Evolutionary conservation across 495 filamentous ascomycete species (phyloP).

Genomic region (Astrothelium subdiscretum): DNA sequence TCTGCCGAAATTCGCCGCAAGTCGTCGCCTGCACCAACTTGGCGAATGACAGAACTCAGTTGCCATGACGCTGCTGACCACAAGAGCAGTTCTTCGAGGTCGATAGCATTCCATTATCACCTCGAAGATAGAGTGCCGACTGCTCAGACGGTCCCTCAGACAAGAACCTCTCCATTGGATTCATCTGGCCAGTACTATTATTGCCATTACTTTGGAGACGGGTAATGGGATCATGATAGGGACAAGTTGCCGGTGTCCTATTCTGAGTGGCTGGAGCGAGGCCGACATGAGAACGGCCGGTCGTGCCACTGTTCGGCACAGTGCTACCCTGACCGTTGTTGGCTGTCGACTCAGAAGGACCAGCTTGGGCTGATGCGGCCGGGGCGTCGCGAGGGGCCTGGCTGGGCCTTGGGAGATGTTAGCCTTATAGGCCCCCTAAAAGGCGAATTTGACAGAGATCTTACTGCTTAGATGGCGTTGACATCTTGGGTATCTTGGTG

Average conservation of each 20-base stretch:
- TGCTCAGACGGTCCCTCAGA: slow-evolving; percentile 6
- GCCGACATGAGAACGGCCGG: background rate
- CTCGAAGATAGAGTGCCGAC: slow-evolving; percentile 2
- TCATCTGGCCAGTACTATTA: background rate
- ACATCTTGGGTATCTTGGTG: background rate
- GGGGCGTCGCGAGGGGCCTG: background rate
- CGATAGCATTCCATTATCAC: slow-evolving; percentile 7
- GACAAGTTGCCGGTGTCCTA: background rate
- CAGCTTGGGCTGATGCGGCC: background rate
- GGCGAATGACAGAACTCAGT: no score
- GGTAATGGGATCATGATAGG: background rate
- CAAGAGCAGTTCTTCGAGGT: slow-evolving; percentile 10
- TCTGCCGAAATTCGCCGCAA: no score
- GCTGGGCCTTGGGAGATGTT: background rate
- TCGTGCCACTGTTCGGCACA: background rate
- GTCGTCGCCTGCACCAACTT: no score
- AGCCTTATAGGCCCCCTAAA: background rate
- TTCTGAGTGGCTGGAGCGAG: background rate
- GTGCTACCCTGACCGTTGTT: background rate
- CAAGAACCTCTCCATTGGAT: slow-evolving; percentile 9
- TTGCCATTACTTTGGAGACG: background rate
- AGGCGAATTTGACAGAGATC: background rate
- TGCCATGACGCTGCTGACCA: background rate
- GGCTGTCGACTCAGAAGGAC: background rate
- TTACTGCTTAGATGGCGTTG: background rate